Evolutionary conservation across 768 basidiomycete genomes (phyloP), one percentile per base, ranked within the genome.

Genomic region (Psilocybe azurescens): DNA sequence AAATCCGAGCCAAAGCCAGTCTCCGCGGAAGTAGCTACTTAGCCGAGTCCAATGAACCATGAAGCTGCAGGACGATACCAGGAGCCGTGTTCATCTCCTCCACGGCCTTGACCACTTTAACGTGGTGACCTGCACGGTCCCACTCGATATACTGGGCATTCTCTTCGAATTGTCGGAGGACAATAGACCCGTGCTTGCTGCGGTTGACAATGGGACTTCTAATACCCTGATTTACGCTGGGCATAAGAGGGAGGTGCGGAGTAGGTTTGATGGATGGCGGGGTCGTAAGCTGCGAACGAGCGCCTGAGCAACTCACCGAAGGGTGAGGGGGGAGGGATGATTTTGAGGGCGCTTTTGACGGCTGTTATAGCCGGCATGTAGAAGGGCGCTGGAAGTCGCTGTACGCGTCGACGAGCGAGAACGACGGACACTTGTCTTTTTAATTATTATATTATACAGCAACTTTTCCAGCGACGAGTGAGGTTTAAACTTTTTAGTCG

Each of bases 241-340:
- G 88, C 86, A 70, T 91, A 82, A 46, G 89, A 88, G 24, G 85
- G 82, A 50, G 85, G 83, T 0, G 93, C 78, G 14, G 87, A 84
- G 75, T 94, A 95, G 18, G 93, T 85, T 69, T 94, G 93, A 50
- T 83, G 83, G 62, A 96, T 92, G 50, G 73, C 69, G 0, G 90
- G 91, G 77, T 94, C 90, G 72, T 81, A 94, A 10, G 89, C 79
- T 9, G 93, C 88, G 75, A 95, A 95, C 33, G 94, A 94, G 49
- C 88, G 86, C 30, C 90, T 88, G 53, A 96, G 83, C 53, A 95
- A 87, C 20, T 86, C 80, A 29, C 89, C 83, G 70, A 95, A 95
- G 3, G 87, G 82, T 14, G 92, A 93, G 0, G 89, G 75, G 3
- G 89, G 77, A 47, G 76, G 70, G 1, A 71, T 50, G 57, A 70